phyloP scores from a whole-genome alignment of 1,284 basidiomycete genomes.

The Moesziomyces antarcticus region DNA sequence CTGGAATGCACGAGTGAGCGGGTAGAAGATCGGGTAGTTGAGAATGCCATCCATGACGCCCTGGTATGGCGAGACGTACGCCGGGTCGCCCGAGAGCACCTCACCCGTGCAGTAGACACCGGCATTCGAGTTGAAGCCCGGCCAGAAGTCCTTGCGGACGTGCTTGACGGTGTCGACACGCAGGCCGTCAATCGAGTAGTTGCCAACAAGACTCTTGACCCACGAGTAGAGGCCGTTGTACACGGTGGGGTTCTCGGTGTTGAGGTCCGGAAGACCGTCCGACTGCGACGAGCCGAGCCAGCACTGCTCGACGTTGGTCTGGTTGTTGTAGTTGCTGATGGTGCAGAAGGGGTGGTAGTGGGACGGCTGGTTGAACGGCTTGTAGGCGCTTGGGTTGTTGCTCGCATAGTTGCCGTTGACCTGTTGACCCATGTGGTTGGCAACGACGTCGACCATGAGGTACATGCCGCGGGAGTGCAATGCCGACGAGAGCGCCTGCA shows the following conservation, averaged over 20 bases:
- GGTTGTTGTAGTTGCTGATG: conserved; percentile 75
- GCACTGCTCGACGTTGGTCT: conserved; percentile 76
- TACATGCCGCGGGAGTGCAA: conserved; percentile 78
- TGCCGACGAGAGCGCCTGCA: conserved; percentile 75
- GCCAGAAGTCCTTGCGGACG: conserved; percentile 77
- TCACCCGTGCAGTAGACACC: conserved; percentile 87
- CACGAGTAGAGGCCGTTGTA: conserved; percentile 74
- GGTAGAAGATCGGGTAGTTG: conserved; percentile 78
- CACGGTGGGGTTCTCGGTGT: conserved; percentile 76
- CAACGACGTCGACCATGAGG: conserved; percentile 82
- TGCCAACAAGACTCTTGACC: conserved; percentile 75
- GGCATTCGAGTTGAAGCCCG: conserved; percentile 76
- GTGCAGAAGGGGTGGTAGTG: conserved; percentile 76
- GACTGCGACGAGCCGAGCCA: conserved; percentile 78
- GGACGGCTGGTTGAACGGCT: conserved; percentile 67
- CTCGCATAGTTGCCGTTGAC: conserved; percentile 9
- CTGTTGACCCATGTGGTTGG: conserved; percentile 75
- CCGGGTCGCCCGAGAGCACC: conserved; percentile 75
- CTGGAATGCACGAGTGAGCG: conserved; percentile 76
- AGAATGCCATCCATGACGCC: conserved; percentile 71
- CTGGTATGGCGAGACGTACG: conserved; percentile 69
- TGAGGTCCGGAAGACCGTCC: conserved; percentile 77
- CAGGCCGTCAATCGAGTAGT: conserved; percentile 77
- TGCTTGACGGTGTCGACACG: conserved; percentile 80
- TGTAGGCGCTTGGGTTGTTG: conserved; percentile 8